Conservation (phyloP, 345 rosid genomes). For the Gossypium sturtianum region DNA sequence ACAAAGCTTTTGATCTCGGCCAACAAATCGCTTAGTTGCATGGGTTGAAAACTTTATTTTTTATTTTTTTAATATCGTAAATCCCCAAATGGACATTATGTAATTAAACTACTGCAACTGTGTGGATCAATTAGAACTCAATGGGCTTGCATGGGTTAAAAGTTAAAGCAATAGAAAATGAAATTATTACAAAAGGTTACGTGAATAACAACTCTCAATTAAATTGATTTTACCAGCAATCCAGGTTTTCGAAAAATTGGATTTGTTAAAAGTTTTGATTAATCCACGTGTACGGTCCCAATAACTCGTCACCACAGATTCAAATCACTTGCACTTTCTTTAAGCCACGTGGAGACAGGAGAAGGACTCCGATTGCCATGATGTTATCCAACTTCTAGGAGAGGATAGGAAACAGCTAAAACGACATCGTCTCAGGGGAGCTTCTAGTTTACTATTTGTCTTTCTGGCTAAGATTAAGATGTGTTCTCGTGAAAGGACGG, state of each 20-base stretch:
- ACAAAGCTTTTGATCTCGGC: too few species aligned
- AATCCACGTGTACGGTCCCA: conserved; percentile 21
- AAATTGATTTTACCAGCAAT: background rate
- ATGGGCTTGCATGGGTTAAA: too few species aligned
- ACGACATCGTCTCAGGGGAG: conserved; percentile 4
- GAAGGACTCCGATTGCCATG: background rate
- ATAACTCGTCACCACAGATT: conserved; percentile 7
- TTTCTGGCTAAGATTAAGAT: background rate
- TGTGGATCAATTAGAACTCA: too few species aligned
- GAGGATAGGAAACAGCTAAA: background rate
- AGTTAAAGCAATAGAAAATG: too few species aligned
- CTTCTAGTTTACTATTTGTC: background rate
- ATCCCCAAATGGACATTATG: too few species aligned
- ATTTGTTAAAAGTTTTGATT: background rate
- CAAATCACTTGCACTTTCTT: conserved; percentile 1
- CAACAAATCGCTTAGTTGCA: too few species aligned
- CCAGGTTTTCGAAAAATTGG: too few species aligned
- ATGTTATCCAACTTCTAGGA: background rate
- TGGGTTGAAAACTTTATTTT: too few species aligned
- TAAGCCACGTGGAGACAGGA: conserved; percentile 23
- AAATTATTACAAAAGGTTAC: too few species aligned
- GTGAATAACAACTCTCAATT: too few species aligned
- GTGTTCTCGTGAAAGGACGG: conserved; percentile 22
- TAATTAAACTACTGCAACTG: too few species aligned
- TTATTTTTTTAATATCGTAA: too few species aligned